Evolutionary conservation across 345 rosid species (phyloP), one percentile per base, ranked within the genome.

Genomic region (Noccaea caerulescens): DNA sequence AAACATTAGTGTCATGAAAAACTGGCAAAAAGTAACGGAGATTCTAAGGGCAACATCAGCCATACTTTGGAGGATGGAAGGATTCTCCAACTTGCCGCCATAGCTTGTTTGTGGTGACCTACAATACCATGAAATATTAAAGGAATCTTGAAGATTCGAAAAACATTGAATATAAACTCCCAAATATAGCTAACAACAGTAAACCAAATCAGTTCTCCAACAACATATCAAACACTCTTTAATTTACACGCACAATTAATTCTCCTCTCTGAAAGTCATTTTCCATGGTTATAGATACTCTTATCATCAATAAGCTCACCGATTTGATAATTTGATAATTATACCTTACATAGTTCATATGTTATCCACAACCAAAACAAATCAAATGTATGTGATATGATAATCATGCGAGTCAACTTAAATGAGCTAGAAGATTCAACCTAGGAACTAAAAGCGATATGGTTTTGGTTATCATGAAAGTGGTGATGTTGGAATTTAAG

Each of bases 71-170:
- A 42, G 97, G 97, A 66, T 89, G 80, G 81, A 91, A 91, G 55
- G 96, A 86, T 78, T 91, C 96, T 76, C 98, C 98, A 36, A 92
- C 89, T 80, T 86, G 90, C 77, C 94, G 84, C 98, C 98, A 90
- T 58, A 83, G 80, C 76, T 88, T 90, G 25, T 83, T 71, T 56
- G 84, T 65, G 41, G 98, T 92, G 77, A 90, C 98, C 98, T 92
- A 72, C 70, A 83, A 16, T 76, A 44, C 71, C 42, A 59, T 73
- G 75, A 25, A 49, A 37, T 18, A 33, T 45, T 18, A 76, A 46
- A 45, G 54, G 66, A 60, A 60, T 34, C 33, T 55, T 54, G 18
- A 55, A n/a, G 51, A 56, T 47, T 67, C 1, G 43, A 33, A 30
- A 46, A 51, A 14, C 11, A 2, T 27, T 5, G 63, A 45, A 47